Base-by-base conservation (phyloP, 2,329 filamentous ascomycete genomes). In the Mycosphaerella sp. region DNA sequence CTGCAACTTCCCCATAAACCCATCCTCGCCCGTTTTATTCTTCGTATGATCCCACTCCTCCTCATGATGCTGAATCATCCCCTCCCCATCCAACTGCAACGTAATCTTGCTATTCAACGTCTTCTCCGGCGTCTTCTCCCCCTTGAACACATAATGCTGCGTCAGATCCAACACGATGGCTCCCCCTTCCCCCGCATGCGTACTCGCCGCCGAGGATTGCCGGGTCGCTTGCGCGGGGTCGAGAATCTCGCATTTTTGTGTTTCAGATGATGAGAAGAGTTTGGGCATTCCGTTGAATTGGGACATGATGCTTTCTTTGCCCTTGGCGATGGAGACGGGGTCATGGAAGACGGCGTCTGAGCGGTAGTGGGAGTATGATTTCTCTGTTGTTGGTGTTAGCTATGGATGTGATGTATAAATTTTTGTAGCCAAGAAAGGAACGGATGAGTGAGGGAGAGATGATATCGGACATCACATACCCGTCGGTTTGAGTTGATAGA, bases 261-360 rank as follows among this genome's bases (percentile, higher is more conserved):
- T 65, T 9, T 58, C 54, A 29, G 58, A 61, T 10, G 56, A 39
- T 11, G 56, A 54, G 56, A 66, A 66, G 38, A 66, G 57, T 55
- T 64, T 64, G 26, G 62, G 62, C 63, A 65, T 65, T 46, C 63
- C 62, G 40, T 64, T 66, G 57, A 66, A 66, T 31, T 64, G 63
- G 2, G 53, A 58, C 54, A 60, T 62, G 47, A 66, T 64, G 51
- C 61, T 62, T 12, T 62, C 57, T 12, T 61, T 58, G 44, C 62
- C 62, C 34, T 62, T 56, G 26, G 63, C 63, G 12, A 66, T 64
- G 17, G 58, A 62, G 17, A 66, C 63, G 1, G 63, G 63, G 45
- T 66, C 63, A 46, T 64, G 63, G 60, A 66, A 66, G 48, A 61
- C 49, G 21, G 63, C 63, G 31, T 58, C 56, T 36, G 50, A 32